Conservation (phyloP, 768 basidiomycete genomes). For the Leccinum sublutescens region DNA sequence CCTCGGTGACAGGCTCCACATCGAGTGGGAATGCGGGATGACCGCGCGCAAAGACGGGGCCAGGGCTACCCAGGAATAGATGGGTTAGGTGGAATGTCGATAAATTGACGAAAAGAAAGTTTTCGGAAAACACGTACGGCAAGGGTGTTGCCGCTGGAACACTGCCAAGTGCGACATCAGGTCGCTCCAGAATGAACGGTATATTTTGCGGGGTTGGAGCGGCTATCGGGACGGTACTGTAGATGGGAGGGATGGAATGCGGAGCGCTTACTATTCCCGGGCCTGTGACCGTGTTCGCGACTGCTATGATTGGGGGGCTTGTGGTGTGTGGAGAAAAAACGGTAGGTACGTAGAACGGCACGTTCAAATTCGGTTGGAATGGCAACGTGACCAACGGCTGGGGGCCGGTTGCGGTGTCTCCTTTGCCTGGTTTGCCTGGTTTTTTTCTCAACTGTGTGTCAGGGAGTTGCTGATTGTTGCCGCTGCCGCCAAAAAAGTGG, state of each 20-base stretch:
- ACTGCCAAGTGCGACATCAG: too few species aligned
- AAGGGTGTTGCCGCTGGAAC: background rate
- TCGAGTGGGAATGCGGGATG: background rate
- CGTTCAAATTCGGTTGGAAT: background rate
- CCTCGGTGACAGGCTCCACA: background rate
- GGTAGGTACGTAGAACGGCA: background rate
- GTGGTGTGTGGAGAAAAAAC: background rate
- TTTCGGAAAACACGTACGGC: background rate
- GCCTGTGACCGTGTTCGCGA: too few species aligned
- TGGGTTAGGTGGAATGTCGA: background rate
- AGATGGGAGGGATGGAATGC: background rate
- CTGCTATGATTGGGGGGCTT: too few species aligned
- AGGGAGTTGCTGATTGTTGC: too few species aligned
- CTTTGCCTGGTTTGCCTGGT: too few species aligned
- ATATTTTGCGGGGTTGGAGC: background rate
- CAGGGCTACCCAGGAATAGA: background rate
- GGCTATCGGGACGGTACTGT: background rate
- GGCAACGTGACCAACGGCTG: background rate
- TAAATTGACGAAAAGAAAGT: background rate
- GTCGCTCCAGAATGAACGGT: background rate
- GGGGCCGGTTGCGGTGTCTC: background rate
- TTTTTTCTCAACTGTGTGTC: too few species aligned
- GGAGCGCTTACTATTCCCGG: background rate
- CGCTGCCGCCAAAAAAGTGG: background rate
- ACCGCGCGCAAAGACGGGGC: background rate